These are phyloP conservation scores for Casuarina equisetifolia DNA, from an alignment of 306 rosid species.

Conservation along the genomic window DNA sequence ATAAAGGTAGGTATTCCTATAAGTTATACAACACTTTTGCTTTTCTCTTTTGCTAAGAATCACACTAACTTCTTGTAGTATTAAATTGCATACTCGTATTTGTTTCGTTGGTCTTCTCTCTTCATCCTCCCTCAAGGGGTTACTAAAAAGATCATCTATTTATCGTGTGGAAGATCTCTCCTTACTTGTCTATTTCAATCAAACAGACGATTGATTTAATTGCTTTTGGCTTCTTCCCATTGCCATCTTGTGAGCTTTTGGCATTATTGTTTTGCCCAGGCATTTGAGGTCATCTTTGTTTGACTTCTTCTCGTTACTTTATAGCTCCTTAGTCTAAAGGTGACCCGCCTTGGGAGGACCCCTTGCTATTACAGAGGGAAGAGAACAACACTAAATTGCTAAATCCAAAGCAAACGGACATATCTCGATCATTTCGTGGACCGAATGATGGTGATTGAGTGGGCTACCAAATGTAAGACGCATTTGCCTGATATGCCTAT, in stretches of 20 bases:
- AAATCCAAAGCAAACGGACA: neutral
- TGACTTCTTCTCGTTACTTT: constrained; percentile 3
- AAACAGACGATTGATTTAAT: constrained; percentile 23
- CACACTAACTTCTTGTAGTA: no score
- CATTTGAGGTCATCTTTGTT: neutral
- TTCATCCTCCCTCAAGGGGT: no score
- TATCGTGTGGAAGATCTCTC: constrained; percentile 5
- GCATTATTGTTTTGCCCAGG: constrained; percentile 15
- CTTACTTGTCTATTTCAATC: constrained; percentile 34
- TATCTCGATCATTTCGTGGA: neutral
- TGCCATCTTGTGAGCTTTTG: constrained; percentile 47
- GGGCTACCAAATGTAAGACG: neutral
- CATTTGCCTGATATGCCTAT: no score
- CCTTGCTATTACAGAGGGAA: constrained; percentile 26
- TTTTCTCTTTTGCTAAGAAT: neutral
- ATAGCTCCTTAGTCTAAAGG: neutral
- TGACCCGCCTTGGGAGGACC: neutral
- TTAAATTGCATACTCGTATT: no score
- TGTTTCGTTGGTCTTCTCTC: no score
- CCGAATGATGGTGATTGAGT: neutral
- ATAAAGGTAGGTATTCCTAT: neutral
- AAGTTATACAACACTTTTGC: neutral
- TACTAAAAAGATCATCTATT: no score
- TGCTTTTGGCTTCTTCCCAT: constrained; percentile 42
- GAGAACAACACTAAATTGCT: neutral